Evolutionary conservation across 2,329 filamentous ascomycete genomes (phyloP).

Genomic region (Gaeumannomyces sp.): DNA sequence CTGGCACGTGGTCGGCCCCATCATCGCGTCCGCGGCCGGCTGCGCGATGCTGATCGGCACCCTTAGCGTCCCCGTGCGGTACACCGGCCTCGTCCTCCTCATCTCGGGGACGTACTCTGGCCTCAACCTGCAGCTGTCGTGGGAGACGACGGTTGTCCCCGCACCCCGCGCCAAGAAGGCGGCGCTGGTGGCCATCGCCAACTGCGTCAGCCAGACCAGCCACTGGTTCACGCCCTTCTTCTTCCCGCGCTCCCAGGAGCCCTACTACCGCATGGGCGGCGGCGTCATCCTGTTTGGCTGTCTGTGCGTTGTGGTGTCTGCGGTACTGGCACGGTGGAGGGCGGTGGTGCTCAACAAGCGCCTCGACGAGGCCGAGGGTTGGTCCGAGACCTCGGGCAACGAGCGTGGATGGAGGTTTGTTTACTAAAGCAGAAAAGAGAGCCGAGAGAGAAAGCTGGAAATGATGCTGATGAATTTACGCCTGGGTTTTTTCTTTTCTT

Average conservation of each 20-base stretch:
- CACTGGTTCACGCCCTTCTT: conserved; percentile 9
- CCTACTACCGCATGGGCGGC: conserved; percentile 5
- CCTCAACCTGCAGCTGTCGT: conserved; percentile 7
- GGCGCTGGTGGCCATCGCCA: conserved; percentile 7
- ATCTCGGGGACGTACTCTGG: conserved; percentile 1
- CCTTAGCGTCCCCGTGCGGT: neutral
- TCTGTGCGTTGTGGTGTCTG: neutral
- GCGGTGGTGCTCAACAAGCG: conserved; percentile 2
- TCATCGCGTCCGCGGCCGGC: neutral
- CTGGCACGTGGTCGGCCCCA: conserved; percentile 3
- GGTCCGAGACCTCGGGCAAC: conserved; percentile 5
- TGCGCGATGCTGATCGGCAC: conserved; percentile 5
- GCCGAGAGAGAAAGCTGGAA: neutral
- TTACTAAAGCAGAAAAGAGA: neutral
- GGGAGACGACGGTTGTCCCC: conserved; percentile 6
- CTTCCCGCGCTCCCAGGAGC: conserved; percentile 5
- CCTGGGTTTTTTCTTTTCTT: too few relatives aligned
- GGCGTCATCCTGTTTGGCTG: neutral
- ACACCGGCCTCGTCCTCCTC: conserved; percentile 3
- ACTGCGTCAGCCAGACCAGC: conserved; percentile 8
- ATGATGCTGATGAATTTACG: too few relatives aligned
- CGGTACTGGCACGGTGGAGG: neutral
- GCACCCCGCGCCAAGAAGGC: conserved; percentile 3
- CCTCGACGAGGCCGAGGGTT: conserved; percentile 6
- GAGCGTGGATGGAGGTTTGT: conserved; percentile 6